phyloP scores from a whole-genome alignment of 179 eudicot species.

The Gypsophila paniculata region DNA sequence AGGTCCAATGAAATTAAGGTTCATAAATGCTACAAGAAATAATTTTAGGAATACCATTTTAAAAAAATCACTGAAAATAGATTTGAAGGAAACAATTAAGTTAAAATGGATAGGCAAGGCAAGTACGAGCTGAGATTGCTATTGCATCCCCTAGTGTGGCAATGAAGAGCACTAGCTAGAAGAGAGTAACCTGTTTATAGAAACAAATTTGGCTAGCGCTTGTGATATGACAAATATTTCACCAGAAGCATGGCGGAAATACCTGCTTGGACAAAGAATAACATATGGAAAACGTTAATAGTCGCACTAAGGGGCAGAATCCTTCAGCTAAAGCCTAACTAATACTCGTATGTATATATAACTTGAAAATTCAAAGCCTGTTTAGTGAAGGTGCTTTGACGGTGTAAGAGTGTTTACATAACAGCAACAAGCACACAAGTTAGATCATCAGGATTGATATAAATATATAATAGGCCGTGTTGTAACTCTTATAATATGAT shows the following conservation, averaged over 20 bases:
- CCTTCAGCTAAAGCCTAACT: not conserved
- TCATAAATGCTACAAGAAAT: not conserved
- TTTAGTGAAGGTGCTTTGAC: not conserved
- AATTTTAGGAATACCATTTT: not conserved
- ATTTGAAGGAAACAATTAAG: not conserved
- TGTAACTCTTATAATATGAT: not conserved
- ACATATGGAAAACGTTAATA: not conserved
- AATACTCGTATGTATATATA: too few relatives aligned
- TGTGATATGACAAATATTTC: constrained; percentile 71
- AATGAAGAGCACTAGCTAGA: constrained; percentile 1
- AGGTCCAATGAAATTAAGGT: constrained; percentile 16
- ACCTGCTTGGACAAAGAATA: constrained; percentile 39
- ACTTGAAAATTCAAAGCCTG: not conserved
- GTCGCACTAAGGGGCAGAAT: not conserved
- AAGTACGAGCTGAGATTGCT: not conserved
- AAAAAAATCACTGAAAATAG: not conserved
- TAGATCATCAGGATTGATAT: not conserved
- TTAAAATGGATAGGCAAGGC: not conserved
- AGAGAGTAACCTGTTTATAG: constrained; percentile 59
- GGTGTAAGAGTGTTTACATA: not conserved
- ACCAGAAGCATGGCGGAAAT: constrained; percentile 87
- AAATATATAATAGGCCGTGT: too few relatives aligned
- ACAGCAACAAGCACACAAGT: not conserved
- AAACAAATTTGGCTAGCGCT: constrained; percentile 75
- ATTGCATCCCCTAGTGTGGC: not conserved